Conservation (phyloP, 2,329 filamentous ascomycete species). For the Bretziella fagacearum region DNA sequence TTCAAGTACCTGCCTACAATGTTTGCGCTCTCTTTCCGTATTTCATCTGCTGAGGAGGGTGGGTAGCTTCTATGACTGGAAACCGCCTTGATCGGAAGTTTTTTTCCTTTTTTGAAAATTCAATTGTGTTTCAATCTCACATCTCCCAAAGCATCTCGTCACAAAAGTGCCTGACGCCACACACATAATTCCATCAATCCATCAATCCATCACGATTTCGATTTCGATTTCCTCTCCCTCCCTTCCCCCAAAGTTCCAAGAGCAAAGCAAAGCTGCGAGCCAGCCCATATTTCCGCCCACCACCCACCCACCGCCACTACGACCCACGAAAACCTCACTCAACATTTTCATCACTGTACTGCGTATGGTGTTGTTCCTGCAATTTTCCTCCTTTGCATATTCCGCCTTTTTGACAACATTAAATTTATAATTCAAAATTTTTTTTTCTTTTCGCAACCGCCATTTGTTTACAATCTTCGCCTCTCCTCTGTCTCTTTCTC, state of each 20-base stretch:
- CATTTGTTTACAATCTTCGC: background rate
- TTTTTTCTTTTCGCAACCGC: background rate
- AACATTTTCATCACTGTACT: background rate
- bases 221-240: background rate
- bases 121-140: background rate
- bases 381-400: slow-evolving; percentile 8
- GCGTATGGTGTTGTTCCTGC: slow-evolving; percentile 4
- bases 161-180: no score
- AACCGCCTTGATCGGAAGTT: background rate
- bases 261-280: slow-evolving; percentile 1
- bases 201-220: background rate
- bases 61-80: background rate
- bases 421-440: background rate
- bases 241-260: background rate
- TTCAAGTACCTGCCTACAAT: background rate
- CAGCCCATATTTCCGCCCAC: background rate
- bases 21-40: background rate
- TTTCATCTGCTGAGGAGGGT: background rate
- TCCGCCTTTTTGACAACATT: background rate
- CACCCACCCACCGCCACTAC: background rate
- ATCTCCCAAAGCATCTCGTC: no score
- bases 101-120: background rate
- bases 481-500: background rate
- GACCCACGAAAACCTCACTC: background rate
- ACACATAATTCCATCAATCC: no score